Base-by-base conservation (phyloP, 2,329 filamentous ascomycete species). In the Aspergillus clavatus region DNA sequence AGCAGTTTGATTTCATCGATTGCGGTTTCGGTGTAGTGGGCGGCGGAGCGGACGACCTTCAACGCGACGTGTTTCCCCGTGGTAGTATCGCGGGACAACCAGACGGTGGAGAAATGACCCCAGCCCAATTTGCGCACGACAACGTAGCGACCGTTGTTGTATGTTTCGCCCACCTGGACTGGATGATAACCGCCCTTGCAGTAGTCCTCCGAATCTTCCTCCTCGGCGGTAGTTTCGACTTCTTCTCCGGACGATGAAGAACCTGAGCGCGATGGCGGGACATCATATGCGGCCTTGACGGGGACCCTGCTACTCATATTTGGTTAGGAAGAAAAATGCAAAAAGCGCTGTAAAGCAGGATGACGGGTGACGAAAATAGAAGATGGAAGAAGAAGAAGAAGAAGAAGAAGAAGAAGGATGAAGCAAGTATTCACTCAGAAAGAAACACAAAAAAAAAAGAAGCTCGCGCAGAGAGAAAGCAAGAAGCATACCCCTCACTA, bases 51-150 rank as follows among this genome's bases (percentile, higher is more conserved):
- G 52, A 98, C 93, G 50, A 98, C 91, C 73, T 98, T 98, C 59
- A 98, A 80, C 45, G 93, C 93, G 62, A 98, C 93, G 69, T 98
- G 93, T 73, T 94, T 96, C 64, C 84, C 84, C 48, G 83, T 90
- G 47, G 77, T 81, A 62, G 94, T 95, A 73, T 97, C 91, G 68
- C 86, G 74, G 73, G 81, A 83, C 52, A 84, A 70, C 82, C 82
- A 97, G 57, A 97, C 91, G 26, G 91, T 98, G n/a, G 91, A 96
- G 73, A 97, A 98, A 66, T 97, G 91, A 52, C 93, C 93, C 91
- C 91, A 97, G 57, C 91, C 91, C 42, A 97, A 79, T 76, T 97
- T 97, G 72, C 90, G 86, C 68, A 97, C 87, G 47, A 97, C 84
- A 12, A 90, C 93, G 72, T 98, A 98, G 73, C 88, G 91, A 58